phyloP scores from a whole-genome alignment of 2,329 filamentous ascomycete genomes.

The Talaromyces sp. region DNA sequence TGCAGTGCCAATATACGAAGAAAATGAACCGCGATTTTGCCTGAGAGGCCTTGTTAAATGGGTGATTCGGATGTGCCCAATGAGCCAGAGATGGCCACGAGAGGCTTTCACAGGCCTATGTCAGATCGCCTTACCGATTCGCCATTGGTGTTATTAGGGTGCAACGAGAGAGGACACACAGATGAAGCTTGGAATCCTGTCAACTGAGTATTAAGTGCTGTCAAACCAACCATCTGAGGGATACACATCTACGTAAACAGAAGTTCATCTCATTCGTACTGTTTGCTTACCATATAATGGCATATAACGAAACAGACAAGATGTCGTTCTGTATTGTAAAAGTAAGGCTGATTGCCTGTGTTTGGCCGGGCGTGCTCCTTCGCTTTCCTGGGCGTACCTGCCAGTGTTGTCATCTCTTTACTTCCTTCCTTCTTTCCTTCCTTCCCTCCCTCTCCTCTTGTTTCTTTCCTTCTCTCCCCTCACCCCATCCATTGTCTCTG shows the following conservation, averaged over 20 bases:
- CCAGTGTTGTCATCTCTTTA: not conserved
- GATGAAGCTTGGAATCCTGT: not conserved
- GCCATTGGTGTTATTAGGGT: not conserved
- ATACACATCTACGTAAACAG: not conserved
- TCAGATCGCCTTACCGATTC: not conserved
- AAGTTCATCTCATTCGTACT: not conserved
- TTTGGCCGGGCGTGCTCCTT: slow-evolving; percentile 2
- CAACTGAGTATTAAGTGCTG: not conserved
- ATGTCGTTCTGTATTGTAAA: not conserved
- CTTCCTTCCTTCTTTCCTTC: not conserved
- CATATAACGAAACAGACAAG: not conserved
- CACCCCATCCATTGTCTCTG: not conserved
- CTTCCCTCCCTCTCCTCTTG: not conserved
- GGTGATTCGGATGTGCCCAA: not conserved
- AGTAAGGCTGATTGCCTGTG: not conserved
- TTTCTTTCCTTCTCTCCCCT: not conserved
- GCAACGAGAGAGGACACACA: not conserved
- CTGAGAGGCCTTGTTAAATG: not conserved
- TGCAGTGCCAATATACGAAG: not conserved
- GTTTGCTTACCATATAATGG: not conserved
- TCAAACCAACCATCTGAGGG: not conserved
- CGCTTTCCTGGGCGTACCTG: slow-evolving; percentile 5
- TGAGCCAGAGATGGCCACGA: not conserved
- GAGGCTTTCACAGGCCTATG: not conserved
- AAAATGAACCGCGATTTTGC: not conserved